Evolutionary conservation across 495 filamentous ascomycete species (phyloP), one percentile per base, ranked within the genome.

Genomic region (Wilcoxina mikolae): DNA sequence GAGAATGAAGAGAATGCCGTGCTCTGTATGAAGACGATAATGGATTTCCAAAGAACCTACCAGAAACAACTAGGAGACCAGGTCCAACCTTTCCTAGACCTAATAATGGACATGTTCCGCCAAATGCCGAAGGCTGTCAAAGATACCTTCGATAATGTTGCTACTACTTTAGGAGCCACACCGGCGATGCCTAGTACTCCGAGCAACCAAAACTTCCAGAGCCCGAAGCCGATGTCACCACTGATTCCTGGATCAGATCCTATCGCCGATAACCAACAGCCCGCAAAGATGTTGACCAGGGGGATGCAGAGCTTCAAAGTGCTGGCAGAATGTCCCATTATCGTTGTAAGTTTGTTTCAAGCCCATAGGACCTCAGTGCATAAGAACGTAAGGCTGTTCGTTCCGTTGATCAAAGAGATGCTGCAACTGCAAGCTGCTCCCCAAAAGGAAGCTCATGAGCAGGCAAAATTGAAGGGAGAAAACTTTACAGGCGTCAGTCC

Each of bases 231-330:
- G 4, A 86, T 80, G 38, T 96, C 93, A 10, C 93, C 93, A 25
- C 80, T 87, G 12, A 82, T 87, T 3, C 81, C 86, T 3, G 77
- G 76, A 50, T 74, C 81, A 35, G 90, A 96, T 49, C 71, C 89
- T 10, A 81, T 78, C 11, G 73, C 78, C 10, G 87, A 91, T 58
- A 66, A 67, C 35, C 85, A 89, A 57, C 87, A 90, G 67, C 76
- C 84, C 49, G 82, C 78, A 25, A 80, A 90, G 54, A 80, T 82
- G 23, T 69, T 96, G 23, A 70, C 87, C 38, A 87, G 83, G 65
- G 91, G 93, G 17, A 94, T 95, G 89, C 84, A 94, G 68, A 95
- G 90, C 3, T 99, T 99, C 76, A 99, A 96, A 68, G 93, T 99
- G 29, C 76, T 96, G 15, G 85, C 90, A 0, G 93, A 99, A 67